Percentiles rank a stretch among this genome's conserved stretches.
Conservation (phyloP, 164 flowering plant genomes). For the Amborella trichopoda region DNA sequence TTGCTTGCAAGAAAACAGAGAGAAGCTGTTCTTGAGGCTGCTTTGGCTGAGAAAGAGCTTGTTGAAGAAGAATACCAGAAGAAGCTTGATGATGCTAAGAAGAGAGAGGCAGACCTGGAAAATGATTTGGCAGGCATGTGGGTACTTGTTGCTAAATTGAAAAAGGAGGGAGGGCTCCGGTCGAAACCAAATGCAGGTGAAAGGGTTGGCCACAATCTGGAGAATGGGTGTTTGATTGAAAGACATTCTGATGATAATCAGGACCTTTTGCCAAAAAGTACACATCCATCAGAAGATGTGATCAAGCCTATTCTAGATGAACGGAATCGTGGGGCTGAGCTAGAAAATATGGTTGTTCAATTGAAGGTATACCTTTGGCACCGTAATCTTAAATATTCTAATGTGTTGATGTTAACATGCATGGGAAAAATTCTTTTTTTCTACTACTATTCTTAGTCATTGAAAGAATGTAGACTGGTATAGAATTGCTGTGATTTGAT, state of each 20-base stretch:
- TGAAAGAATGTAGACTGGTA: no score
- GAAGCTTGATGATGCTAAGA: constrained; percentile 68
- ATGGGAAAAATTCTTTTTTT: no score
- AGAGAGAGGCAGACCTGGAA: constrained; percentile 74
- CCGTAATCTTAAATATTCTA: background rate
- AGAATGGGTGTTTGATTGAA: constrained; percentile 20
- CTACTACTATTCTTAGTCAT: no score
- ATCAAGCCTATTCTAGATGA: constrained; percentile 23
- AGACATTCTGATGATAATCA: constrained; percentile 16
- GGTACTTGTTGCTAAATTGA: constrained; percentile 96
- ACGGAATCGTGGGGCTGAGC: constrained; percentile 16
- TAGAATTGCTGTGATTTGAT: no score
- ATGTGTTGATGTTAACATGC: no score
- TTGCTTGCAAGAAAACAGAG: constrained; percentile 75
- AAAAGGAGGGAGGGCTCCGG: constrained; percentile 38
- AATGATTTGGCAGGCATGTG: constrained; percentile 98
- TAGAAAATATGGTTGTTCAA: constrained; percentile 72
- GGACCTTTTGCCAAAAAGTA: constrained; percentile 24
- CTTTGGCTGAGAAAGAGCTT: constrained; percentile 74
- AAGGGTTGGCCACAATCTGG: constrained; percentile 16
- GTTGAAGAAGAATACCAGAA: constrained; percentile 64
- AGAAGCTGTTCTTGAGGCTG: constrained; percentile 80
- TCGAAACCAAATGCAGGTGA: constrained; percentile 30
- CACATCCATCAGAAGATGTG: constrained; percentile 22
- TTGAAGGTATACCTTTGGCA: constrained; percentile 44